Evolutionary conservation across 139 green algal species (phyloP), one percentile per base, ranked within the genome.

Genomic region (Ettlia oleoabundans): DNA sequence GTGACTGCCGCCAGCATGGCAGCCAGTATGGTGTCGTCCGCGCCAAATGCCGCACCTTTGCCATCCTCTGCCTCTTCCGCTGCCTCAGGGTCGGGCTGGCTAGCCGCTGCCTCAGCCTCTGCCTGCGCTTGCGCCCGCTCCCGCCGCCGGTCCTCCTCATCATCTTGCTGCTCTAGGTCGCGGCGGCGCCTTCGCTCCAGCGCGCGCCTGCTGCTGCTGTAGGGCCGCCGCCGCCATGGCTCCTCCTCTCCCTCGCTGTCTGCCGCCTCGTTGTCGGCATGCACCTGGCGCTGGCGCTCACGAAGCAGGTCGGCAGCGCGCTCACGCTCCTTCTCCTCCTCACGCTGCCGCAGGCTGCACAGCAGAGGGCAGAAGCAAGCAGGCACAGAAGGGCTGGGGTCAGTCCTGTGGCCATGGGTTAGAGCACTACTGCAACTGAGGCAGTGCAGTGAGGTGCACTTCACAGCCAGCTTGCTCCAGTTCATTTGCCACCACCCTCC

Each of bases 221-320:
- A 82, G 5, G 70, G 61, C 38, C 78, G 86, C 63, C 86, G 72
- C 26, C 76, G 63, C 92, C 92, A 96, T 13, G 86, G 86, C 43
- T 93, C 89, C 28, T 78, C 28, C 15, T 92, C 88, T 7, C 91
- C 88, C 40, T 96, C 93, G 3, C 66, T 79, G 28, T 94, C 92
- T 0, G 33, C n/a, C 33, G 30, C 51, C 32, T 94, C 90, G 18
- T 88, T 74, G 81, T 96, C 93, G 15, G 83, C 82, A 9, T 85
- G 81, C 26, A 89, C 42, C 19, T 73, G 69, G 10, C 89, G 84
- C 65, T 68, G 65, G 21, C 92, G 83, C 43, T 93, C 86, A 35
- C 85, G 85, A 9, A 51, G n/a, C 22, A 70, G 40, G 47, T 84
- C 88, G 1, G 47, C 62, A 58, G 91, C 88, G 5, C 52, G 72